A percentile compares a stretch with the other conserved stretches of the same genome.
Evolutionary conservation across 2,329 filamentous ascomycete genomes (phyloP).

Genomic region (Phialophora chinensis): DNA sequence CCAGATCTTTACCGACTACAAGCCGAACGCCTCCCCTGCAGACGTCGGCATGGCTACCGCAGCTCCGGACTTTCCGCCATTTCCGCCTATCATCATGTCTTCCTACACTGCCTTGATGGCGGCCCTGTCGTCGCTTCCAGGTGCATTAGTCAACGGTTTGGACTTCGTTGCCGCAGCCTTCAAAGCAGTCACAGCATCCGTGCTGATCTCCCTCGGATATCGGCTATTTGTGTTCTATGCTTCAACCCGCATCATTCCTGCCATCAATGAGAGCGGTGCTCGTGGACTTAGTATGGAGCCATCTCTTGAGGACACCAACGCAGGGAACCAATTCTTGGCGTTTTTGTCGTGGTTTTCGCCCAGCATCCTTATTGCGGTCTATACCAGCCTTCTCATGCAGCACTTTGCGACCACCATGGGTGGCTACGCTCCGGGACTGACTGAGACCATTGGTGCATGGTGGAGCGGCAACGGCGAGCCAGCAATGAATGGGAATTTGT

Average conservation of each 20-base stretch:
- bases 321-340: slow-evolving; percentile 77
- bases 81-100: slow-evolving; percentile 97
- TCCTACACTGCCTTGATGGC: slow-evolving; percentile 92
- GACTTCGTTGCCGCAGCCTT: slow-evolving; percentile 89
- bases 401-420: slow-evolving; percentile 80
- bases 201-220: slow-evolving; percentile 93
- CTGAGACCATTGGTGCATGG: slow-evolving; percentile 71
- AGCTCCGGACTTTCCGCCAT: slow-evolving; percentile 85
- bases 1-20: slow-evolving; percentile 98
- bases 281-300: slow-evolving; percentile 83
- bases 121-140: slow-evolving; percentile 80
- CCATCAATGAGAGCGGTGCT: slow-evolving; percentile 84
- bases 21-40: slow-evolving; percentile 71
- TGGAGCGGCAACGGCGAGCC: slow-evolving; percentile 77
- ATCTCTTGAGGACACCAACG: slow-evolving; percentile 82
- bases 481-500: slow-evolving; percentile 82
- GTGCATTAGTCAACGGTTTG: slow-evolving; percentile 80
- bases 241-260: slow-evolving; percentile 93
- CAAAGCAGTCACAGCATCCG: slow-evolving; percentile 92
- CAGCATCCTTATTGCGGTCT: slow-evolving; percentile 91
- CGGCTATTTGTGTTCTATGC: slow-evolving; percentile 95
- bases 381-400: slow-evolving; percentile 92
- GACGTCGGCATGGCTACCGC: slow-evolving; percentile 57
- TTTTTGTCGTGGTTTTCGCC: slow-evolving; percentile 94
- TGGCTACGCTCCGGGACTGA: slow-evolving; percentile 51